Percentiles rank a stretch among this genome's conserved stretches.
These are phyloP conservation scores for Boletus eberwhitei DNA, from an alignment of 768 basidiomycete genomes.

Conservation along the genomic window DNA sequence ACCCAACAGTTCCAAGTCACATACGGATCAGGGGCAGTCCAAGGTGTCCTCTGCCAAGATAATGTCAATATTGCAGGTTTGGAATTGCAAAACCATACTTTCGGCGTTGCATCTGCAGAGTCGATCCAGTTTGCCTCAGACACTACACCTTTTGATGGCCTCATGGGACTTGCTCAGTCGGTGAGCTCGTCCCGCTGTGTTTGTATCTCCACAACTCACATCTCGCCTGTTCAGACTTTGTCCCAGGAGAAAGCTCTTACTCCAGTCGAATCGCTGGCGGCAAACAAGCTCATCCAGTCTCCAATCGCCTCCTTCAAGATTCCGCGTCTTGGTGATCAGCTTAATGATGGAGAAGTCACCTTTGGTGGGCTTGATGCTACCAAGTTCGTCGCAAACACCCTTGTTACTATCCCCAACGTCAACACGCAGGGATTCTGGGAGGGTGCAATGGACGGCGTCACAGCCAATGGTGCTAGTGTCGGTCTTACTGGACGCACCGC, in stretches of 20 bases:
- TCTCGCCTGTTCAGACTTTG: conserved; percentile 39
- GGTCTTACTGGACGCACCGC: conserved; percentile 62
- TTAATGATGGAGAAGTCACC: conserved; percentile 72
- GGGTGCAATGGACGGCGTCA: conserved; percentile 54
- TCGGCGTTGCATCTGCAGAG: conserved; percentile 64
- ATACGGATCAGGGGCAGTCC: conserved; percentile 69
- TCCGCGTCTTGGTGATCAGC: conserved; percentile 62
- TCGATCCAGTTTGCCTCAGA: conserved; percentile 55
- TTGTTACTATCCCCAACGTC: conserved; percentile 61
- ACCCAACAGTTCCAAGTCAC: conserved; percentile 52
- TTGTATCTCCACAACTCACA: not conserved
- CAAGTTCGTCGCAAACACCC: conserved; percentile 61
- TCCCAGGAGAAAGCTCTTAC: conserved; percentile 65
- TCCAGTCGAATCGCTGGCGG: conserved; percentile 67
- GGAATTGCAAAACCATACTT: conserved; percentile 51
- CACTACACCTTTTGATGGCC: conserved; percentile 58
- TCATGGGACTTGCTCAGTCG: conserved; percentile 76
- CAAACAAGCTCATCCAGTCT: conserved; percentile 50
- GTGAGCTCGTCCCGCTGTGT: conserved; percentile 36
- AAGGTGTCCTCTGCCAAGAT: conserved; percentile 62
- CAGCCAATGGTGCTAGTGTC: conserved; percentile 52
- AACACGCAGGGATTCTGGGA: conserved; percentile 80
- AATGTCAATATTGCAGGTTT: conserved; percentile 63
- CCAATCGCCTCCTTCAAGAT: conserved; percentile 81
- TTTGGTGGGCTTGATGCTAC: conserved; percentile 72